phyloP scores from a whole-genome alignment of 192 early-diverging fungal species.

The Globomyces pollinis-pini region DNA sequence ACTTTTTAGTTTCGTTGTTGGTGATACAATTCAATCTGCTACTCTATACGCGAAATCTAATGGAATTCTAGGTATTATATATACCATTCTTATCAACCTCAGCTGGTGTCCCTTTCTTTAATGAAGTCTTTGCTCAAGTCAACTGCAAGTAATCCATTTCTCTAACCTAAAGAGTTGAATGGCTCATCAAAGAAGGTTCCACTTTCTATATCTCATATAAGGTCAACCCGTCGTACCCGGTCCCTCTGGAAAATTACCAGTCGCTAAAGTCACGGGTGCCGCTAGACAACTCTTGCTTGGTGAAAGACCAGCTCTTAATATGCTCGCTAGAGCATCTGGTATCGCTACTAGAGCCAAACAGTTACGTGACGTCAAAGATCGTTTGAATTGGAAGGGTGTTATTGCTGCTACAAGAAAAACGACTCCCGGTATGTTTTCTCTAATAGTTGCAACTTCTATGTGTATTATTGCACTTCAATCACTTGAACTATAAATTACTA shows the following conservation, averaged over 20 bases:
- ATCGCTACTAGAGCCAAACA: conserved; percentile 72
- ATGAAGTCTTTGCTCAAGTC: conserved; percentile 87
- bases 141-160: conserved; percentile 66
- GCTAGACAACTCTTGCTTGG: conserved; percentile 82
- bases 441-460: too few relatives aligned
- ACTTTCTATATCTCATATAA: conserved; percentile 62
- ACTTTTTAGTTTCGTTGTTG: conserved; percentile 93
- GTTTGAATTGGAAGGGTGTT: conserved; percentile 68
- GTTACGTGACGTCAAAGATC: conserved; percentile 56
- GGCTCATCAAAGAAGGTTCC: conserved; percentile 74
- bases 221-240: neutral
- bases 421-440: too few relatives aligned
- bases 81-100: too few relatives aligned
- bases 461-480: too few relatives aligned
- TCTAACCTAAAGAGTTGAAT: conserved; percentile 59
- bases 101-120: conserved; percentile 94
- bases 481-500: too few relatives aligned
- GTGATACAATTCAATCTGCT: conserved; percentile 72
- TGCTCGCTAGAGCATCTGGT: conserved; percentile 87
- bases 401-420: conserved; percentile 97
- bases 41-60: conserved; percentile 79
- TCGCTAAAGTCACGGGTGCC: conserved; percentile 76
- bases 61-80: conserved; percentile 82
- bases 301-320: conserved; percentile 91
- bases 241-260: conserved; percentile 27